phyloP scores from a whole-genome alignment of 106 monocot genomes.

The Dactylorhiza incarnata region DNA sequence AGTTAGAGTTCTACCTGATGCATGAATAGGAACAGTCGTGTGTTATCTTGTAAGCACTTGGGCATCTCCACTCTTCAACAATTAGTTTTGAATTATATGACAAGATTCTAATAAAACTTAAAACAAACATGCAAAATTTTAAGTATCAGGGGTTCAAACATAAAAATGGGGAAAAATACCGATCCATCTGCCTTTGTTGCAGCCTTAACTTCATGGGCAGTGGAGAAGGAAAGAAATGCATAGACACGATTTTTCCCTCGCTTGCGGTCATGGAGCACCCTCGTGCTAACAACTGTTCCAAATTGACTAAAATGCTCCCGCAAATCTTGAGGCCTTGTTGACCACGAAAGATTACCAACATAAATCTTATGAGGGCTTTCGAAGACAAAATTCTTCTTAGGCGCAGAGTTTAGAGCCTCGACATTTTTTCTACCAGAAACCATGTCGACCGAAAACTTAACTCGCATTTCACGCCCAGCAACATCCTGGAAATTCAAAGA shows the following conservation, averaged over 20 bases:
- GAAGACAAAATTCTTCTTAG: constrained; percentile 50
- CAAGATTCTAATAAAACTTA: background rate
- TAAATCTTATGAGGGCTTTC: constrained; percentile 76
- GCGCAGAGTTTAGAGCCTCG: constrained; percentile 28
- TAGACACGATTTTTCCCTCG: constrained; percentile 70
- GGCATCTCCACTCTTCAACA: background rate
- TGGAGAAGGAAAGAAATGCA: constrained; percentile 72
- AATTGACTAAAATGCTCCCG: constrained; percentile 69
- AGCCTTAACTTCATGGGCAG: constrained; percentile 46
- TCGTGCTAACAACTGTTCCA: constrained; percentile 70
- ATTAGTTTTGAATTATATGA: background rate
- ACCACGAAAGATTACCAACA: constrained; percentile 77
- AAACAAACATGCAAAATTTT: background rate
- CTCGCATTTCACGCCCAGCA: constrained; percentile 69
- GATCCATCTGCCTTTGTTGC: constrained; percentile 39
- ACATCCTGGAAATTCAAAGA: constrained; percentile 36
- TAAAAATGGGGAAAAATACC: constrained; percentile 20
- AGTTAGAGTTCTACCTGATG: no score
- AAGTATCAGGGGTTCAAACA: background rate
- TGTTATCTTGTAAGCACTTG: no score
- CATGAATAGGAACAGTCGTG: no score
- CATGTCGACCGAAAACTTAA: constrained; percentile 68
- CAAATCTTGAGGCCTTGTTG: constrained; percentile 55
- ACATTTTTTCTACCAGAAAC: constrained; percentile 44
- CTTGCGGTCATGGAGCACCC: constrained; percentile 61